phyloP scores from a whole-genome alignment of 805 yeast genomes.

The Zygosaccharomyces kombuchaensis region DNA sequence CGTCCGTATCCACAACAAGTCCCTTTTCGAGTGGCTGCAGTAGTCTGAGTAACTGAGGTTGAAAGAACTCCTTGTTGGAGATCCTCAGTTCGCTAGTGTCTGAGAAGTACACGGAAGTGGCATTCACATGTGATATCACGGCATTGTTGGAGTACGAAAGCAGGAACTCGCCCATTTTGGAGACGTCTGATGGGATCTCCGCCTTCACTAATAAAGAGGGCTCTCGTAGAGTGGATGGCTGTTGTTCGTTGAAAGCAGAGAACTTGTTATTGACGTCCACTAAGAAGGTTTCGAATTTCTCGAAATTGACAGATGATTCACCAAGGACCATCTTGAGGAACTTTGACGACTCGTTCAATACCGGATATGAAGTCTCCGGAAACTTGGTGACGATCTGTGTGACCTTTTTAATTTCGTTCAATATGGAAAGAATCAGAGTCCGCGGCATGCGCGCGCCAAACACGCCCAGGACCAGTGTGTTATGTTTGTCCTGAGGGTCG shows the following conservation, averaged over 20 bases:
- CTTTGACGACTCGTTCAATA: slow-evolving; percentile 32
- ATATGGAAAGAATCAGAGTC: slow-evolving; percentile 58
- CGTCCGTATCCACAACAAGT: slow-evolving; percentile 53
- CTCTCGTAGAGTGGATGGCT: slow-evolving; percentile 23
- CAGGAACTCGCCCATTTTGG: slow-evolving; percentile 27
- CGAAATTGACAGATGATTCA: slow-evolving; percentile 52
- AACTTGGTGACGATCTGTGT: slow-evolving; percentile 51
- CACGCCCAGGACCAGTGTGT: slow-evolving; percentile 51
- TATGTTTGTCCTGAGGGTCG: slow-evolving; percentile 21
- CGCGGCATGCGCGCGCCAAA: slow-evolving; percentile 67
- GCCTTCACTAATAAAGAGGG: slow-evolving; percentile 56
- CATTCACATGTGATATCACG: slow-evolving; percentile 29
- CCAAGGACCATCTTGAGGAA: slow-evolving; percentile 30
- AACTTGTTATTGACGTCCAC: slow-evolving; percentile 47
- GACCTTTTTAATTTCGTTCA: slow-evolving; percentile 61
- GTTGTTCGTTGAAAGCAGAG: slow-evolving; percentile 30
- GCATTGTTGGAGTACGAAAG: slow-evolving; percentile 28
- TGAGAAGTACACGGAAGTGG: slow-evolving; percentile 30
- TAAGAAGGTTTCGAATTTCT: slow-evolving; percentile 55
- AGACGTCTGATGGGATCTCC: slow-evolving; percentile 45
- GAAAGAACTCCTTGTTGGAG: slow-evolving; percentile 31
- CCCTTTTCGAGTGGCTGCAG: slow-evolving; percentile 35
- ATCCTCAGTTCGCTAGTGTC: slow-evolving; percentile 33
- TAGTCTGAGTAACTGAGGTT: slow-evolving; percentile 34
- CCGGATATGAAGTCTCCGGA: slow-evolving; percentile 47